phyloP scores from a whole-genome alignment of 2,329 filamentous ascomycete species.

The Apiospora sp. region DNA sequence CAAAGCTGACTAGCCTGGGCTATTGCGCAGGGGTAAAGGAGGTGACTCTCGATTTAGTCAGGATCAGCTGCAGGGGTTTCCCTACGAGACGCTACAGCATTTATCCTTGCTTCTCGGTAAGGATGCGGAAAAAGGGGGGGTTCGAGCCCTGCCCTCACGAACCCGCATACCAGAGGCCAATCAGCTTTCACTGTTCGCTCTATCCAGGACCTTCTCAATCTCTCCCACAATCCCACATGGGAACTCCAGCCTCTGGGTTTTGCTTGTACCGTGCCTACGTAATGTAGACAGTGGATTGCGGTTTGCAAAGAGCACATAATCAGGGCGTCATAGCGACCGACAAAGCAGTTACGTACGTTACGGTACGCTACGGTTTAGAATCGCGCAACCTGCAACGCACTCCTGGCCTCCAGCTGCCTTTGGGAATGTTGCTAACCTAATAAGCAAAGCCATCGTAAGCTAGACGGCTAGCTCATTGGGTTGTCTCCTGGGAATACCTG shows the following conservation, averaged over 20 bases:
- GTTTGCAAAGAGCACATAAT: background rate
- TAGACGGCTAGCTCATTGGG: background rate
- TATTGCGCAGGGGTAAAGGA: conserved; percentile 14
- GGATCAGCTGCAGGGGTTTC: conserved; percentile 24
- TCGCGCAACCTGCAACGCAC: background rate
- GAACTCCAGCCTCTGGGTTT: conserved; percentile 13
- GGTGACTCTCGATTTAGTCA: conserved; percentile 7
- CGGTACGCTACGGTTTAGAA: background rate
- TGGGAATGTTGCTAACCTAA: background rate
- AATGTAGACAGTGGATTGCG: background rate
- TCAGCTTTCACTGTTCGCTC: background rate
- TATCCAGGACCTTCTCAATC: conserved; percentile 2
- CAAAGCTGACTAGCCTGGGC: background rate
- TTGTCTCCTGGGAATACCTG: too few species aligned
- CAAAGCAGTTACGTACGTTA: background rate
- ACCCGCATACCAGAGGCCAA: background rate
- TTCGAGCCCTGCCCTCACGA: conserved; percentile 16
- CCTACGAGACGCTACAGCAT: background rate
- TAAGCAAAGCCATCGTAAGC: background rate
- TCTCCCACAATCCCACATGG: conserved; percentile 1
- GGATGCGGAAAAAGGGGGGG: conserved; percentile 19
- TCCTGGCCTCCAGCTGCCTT: background rate
- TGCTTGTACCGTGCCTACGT: background rate
- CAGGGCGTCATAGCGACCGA: background rate
- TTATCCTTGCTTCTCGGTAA: background rate